Evolutionary conservation across 163 green algal genomes (phyloP), one percentile per base, ranked within the genome.

Genomic region (Coccomyxa subellipsoidea): DNA sequence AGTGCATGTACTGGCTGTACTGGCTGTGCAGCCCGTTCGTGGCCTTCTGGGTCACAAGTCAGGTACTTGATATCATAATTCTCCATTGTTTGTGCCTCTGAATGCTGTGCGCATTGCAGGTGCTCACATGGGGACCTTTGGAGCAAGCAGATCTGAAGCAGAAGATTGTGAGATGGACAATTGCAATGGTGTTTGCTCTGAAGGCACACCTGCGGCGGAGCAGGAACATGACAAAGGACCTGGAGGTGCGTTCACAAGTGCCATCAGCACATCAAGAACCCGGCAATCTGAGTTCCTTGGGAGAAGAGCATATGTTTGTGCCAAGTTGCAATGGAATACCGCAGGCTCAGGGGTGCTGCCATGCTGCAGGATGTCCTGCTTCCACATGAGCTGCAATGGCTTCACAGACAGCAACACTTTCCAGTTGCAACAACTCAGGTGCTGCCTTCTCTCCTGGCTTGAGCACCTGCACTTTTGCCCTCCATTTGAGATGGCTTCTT

Each of bases 151-250:
- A 59, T 21, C 47, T 81, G 29, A 81, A 40, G 15, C 1, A 53
- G 54, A 38, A 31, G 71, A 18, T 77, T n/a, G 35, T 31, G 71
- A n/a, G 71, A 10, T 77, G 71, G 71, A 77, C 71, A 31, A 77
- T 77, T 40, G 71, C 71, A 8, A 32, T 77, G 18, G 32, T 40
- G n/a, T 40, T 47, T 40, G 35, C 71, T 12, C 4, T 77, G 27
- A 77, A 77, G 35, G 32, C 32, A 31, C 71, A 77, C 71, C 71
- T 75, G 7, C 23, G 54, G 78, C 27, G 71, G 34, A 76, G 76
- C 70, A 70, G 73, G 39, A 80, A n/a, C 76, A 59, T 81, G 53
- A 34, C 53, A 66, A 27, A 72, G 47, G 82, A 85, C 39, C 77
- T 85, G 70, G 72, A 75, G 66, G 66, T 75, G 66, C 29, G 23